Percentiles rank a stretch among this genome's conserved stretches.
phyloP scores from a whole-genome alignment of 345 rosid genomes.

The Eucalyptus tenuipes region DNA sequence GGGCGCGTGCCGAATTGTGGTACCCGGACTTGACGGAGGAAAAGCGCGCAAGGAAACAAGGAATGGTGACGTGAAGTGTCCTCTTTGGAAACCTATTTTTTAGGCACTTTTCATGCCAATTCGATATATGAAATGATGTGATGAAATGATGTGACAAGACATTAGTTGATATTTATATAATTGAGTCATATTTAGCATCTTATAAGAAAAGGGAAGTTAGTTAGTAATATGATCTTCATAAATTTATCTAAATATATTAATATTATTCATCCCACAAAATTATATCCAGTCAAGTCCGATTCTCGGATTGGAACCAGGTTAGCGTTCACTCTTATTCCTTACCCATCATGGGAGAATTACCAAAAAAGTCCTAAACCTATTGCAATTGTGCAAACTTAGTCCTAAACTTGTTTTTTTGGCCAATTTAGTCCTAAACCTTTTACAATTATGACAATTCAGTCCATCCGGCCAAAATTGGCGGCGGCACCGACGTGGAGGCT shows the following conservation, averaged over 20 bases:
- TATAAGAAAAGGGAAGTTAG: not conserved
- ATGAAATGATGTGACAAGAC: not conserved
- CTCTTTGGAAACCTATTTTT: not conserved
- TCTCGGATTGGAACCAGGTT: no score
- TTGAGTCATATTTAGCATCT: not conserved
- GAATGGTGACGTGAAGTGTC: not conserved
- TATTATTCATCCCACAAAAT: no score
- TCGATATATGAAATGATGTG: not conserved
- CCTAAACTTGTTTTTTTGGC: no score
- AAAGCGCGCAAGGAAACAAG: not conserved
- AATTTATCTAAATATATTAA: not conserved
- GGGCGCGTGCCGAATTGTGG: not conserved
- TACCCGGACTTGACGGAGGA: not conserved
- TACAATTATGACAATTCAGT: no score
- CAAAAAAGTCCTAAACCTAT: no score
- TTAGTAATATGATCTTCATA: not conserved
- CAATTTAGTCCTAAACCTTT: no score
- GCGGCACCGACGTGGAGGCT: no score
- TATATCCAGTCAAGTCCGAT: no score
- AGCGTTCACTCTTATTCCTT: no score
- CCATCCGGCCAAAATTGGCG: no score
- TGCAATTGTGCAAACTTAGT: no score
- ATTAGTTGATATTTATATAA: not conserved
- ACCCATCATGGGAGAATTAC: no score
- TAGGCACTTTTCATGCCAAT: not conserved